A percentile compares a stretch with the other conserved stretches of the same genome.
Conservation (phyloP, 441 rosid species). For the Adansonia madagascariensis region DNA sequence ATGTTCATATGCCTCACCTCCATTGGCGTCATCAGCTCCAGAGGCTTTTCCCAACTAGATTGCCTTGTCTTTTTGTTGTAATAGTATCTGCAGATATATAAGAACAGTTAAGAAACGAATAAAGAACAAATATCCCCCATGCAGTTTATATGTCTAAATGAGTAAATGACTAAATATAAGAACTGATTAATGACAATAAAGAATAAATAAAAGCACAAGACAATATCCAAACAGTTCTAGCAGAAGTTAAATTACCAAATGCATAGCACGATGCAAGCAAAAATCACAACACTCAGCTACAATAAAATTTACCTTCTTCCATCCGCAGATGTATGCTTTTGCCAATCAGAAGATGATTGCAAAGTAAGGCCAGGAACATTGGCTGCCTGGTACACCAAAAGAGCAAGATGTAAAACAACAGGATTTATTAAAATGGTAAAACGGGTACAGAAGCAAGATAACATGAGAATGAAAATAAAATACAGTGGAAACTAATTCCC, state of each 20-base stretch:
- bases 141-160: neutral
- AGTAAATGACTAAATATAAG: neutral
- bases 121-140: neutral
- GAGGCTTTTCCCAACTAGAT: constrained; percentile 98
- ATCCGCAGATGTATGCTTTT: constrained; percentile 84
- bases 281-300: constrained; percentile 17
- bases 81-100: constrained; percentile 68
- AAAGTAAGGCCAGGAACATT: constrained; percentile 43
- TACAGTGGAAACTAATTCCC: neutral
- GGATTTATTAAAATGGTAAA: constrained; percentile 1
- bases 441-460: constrained; percentile 15
- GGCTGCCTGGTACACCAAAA: constrained; percentile 46
- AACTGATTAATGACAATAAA: neutral
- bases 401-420: neutral
- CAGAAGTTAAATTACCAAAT: neutral
- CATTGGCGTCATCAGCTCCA: constrained; percentile 91
- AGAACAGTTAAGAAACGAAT: constrained; percentile 14
- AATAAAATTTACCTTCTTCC: constrained; percentile 74
- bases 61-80: constrained; percentile 90
- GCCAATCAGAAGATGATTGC: constrained; percentile 83
- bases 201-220: neutral
- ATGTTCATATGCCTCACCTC: constrained; percentile 65
- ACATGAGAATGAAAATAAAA: neutral
- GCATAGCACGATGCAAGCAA: neutral
- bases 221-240: neutral